These are phyloP conservation scores for Byssoonygena ceratinophila DNA, from an alignment of 2,329 filamentous ascomycete genomes.

Conservation along the genomic window DNA sequence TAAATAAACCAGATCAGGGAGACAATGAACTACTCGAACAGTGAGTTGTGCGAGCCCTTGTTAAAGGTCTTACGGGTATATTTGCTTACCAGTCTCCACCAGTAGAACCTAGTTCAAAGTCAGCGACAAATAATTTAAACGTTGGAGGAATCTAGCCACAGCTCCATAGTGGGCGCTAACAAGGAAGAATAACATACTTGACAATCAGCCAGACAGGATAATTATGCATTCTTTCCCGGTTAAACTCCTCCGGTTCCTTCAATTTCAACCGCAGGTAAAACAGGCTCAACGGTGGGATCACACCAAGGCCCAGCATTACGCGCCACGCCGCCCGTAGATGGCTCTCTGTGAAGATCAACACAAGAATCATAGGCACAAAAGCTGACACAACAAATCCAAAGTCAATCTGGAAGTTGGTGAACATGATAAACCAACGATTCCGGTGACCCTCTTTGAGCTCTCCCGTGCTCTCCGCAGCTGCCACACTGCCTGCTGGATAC, in stretches of 20 bases:
- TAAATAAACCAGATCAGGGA: conserved; percentile 77
- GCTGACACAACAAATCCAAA: conserved; percentile 72
- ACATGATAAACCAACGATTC: conserved; percentile 86
- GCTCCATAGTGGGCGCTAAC: too few relatives aligned
- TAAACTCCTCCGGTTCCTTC: conserved; percentile 68
- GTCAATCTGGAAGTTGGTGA: conserved; percentile 82
- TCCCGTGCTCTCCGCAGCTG: conserved; percentile 70
- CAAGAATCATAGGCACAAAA: conserved; percentile 60
- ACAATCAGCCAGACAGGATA: conserved; percentile 44
- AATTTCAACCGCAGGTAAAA: conserved; percentile 62
- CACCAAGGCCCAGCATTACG: conserved; percentile 64
- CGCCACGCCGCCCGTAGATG: conserved; percentile 72
- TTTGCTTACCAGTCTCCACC: conserved; percentile 49
- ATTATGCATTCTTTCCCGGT: conserved; percentile 57
- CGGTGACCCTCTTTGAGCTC: conserved; percentile 69
- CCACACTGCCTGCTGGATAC: conserved; percentile 57
- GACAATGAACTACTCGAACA: conserved; percentile 42
- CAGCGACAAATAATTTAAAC: conserved; percentile 32
- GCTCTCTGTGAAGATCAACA: conserved; percentile 48
- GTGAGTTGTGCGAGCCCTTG: neutral
- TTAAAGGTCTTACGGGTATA: neutral
- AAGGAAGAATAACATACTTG: conserved; percentile 29
- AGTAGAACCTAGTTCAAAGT: conserved; percentile 56
- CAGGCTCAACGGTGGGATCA: conserved; percentile 64
- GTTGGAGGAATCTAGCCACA: too few relatives aligned